Evolutionary conservation across 257 asterid genomes (phyloP), one percentile per base, ranked within the genome.

Genomic region (Dorcoceras hygrometricum): DNA sequence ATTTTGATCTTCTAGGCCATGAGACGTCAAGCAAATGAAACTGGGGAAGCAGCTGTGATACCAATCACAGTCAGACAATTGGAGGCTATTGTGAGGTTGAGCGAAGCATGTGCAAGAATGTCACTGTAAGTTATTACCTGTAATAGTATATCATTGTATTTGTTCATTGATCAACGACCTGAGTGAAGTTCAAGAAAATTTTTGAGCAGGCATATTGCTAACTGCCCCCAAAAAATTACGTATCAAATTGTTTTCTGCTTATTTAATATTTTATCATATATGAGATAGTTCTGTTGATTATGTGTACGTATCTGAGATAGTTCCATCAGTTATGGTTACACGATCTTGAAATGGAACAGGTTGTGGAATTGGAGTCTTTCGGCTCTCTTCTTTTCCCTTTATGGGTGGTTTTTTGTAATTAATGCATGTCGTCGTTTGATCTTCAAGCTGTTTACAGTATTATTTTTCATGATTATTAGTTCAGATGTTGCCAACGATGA

Each of bases 41-140:
- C 84, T 71, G 97, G 97, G 70, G 95, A 84, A 83, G 82, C 94
- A 26, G 80, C 92, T 73, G 96, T 80, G 2, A 86, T 93, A 73
- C 99, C 99, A 73, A 93, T 93, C 65, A 93, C 99, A n/a, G 99
- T 93, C 74, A 83, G 97, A 86, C 99, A 93, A 83, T 82, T 93
- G 70, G 99, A 93, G 77, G 99, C 99, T 61, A 81, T 93, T 39
- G 96, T 90, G 80, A 88, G 97, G 78, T 75, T 93, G 84, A 93
- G 99, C 53, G 99, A 93, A 79, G 75, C 99, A 65, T 95, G 88
- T 24, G 99, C 99, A 53, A 90, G 68, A 82, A 90, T 93, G 97
- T 83, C 91, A 53, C 84, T 90, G 99, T 93, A 86, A 88, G 98
- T 82, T 73, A 71, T 50, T 32, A 22, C 23, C 28, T 54, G 57